Evolutionary conservation across 495 filamentous ascomycete genomes (phyloP), one percentile per base, ranked within the genome.

Genomic region (Aspergillus sclerotioniger): DNA sequence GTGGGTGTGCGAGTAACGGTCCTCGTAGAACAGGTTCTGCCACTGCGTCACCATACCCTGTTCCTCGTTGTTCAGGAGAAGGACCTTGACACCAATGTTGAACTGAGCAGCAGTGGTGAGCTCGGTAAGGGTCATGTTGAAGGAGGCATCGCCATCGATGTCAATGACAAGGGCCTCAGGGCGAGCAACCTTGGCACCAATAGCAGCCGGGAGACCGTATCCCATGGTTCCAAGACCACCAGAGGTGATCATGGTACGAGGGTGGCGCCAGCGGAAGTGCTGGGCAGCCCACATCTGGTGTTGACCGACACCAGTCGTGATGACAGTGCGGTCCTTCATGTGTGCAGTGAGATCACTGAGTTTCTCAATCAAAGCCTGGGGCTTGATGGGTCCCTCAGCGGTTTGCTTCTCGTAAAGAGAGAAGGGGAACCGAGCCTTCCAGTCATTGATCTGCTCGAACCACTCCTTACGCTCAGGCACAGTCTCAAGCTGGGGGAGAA

Each of bases 221-320:
- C 93, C 93, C 93, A 98, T 97, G 10, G 93, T 98, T 48, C 93
- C 93, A 12, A 96, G 82, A 59, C 92, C 91, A 66, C 92, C 92
- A 10, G 91, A 96, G 13, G 92, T 93, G 71, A 96, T 85, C 85
- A 96, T 89, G 53, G 90, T 88, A 39, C 92, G 84, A 20, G 91
- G 91, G 61, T 90, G 72, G 37, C 88, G 80, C 92, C 92, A 98
- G 53, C 91, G 85, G 80, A 89, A 98, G 73, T 96, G 90, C 74
- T 98, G 91, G 8, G 91, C 92, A 8, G 89, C 78, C 93, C 93
- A 96, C 93, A 98, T 97, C 75, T 96, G 93, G 70, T 97, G 92
- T 69, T 96, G 92, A 33, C 93, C 92, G 32, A 96, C 92, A 63
- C 92, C 92, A 1, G 92, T 97, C 6, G 91, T 74, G 67, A 98